Percentiles rank a stretch among this genome's conserved stretches.
Evolutionary conservation across 192 early-diverging fungal genomes (phyloP).

Genomic region (Dimargaris verticillata): DNA sequence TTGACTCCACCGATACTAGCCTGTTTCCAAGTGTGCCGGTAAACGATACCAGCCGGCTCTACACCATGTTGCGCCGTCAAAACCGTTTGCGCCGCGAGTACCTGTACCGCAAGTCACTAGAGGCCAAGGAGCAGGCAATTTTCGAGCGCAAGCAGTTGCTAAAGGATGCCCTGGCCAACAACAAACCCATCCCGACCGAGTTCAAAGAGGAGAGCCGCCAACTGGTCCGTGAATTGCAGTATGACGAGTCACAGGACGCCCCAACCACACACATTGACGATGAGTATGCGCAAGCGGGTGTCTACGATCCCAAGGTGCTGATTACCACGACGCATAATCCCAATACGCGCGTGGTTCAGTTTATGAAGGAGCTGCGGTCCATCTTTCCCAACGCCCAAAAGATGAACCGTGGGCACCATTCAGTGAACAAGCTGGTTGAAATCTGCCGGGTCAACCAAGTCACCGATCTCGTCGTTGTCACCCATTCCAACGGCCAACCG

Average conservation of each 20-base stretch:
- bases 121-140: constrained; percentile 79
- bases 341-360: constrained; percentile 78
- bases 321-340: constrained; percentile 95
- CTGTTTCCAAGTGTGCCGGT: too few species aligned
- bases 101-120: constrained; percentile 90
- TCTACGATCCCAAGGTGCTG: constrained; percentile 86
- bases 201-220: constrained; percentile 57
- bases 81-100: constrained; percentile 84
- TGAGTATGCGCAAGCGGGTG: constrained; percentile 88
- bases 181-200: constrained; percentile 75
- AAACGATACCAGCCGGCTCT: too few species aligned
- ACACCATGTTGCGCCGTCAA: constrained; percentile 58
- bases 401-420: constrained; percentile 94
- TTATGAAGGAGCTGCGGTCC: constrained; percentile 93
- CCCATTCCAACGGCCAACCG: constrained; percentile 90
- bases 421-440: constrained; percentile 89
- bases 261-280: constrained; percentile 81
- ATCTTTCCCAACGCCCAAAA: constrained; percentile 91
- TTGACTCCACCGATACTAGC: too few species aligned
- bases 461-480: constrained; percentile 87
- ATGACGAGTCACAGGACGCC: constrained; percentile 68
- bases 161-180: constrained; percentile 80
- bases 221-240: constrained; percentile 62
- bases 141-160: constrained; percentile 88
- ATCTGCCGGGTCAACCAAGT: constrained; percentile 88